Evolutionary conservation across 2,329 filamentous ascomycete genomes (phyloP), one percentile per base, ranked within the genome.

Genomic region (Aspergillus sojae): DNA sequence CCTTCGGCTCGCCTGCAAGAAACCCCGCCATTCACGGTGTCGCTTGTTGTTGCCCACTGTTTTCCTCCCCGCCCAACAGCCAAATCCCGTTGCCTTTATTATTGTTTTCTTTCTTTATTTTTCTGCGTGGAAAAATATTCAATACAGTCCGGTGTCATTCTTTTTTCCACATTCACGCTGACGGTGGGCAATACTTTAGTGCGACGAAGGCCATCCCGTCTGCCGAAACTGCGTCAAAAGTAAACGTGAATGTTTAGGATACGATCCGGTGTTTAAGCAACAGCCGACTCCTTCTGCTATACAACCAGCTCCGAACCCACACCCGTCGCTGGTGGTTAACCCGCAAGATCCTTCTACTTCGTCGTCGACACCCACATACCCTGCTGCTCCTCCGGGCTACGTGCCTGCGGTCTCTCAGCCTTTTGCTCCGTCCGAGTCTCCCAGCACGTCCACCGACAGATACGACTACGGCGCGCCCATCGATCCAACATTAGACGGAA

Each of bases 131-230:
- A 21, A 48, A 61, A 56, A 66, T 64, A 64, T 62, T 63, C 63
- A 55, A 72, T 70, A 55, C 65, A 65, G 69, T 55, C 58, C 46
- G 19, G 34, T 12, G 7, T 68, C 45, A 26, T 12, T 30, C 64
- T 70, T 62, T 59, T 39, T 62, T 55, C 56, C 28, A 23, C 57
- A 53, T 39, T 45, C 52, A 28, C 23, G 54, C 62, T 68, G 34
- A 66, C 56, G 32, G 16, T 26, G 23, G 16, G 48, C 28, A 32
- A n/a, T 52, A 52, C 26, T 41, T 54, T 77, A 97, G 95, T 99
- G 95, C 82, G 95, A 98, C 86, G 95, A 99, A 84, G 89, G 88
- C 65, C 93, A 97, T 79, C 95, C 95, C 26, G 89, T 90, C 64
- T 99, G 95, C 84, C 81, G 86, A 71, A 90, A 90, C 74, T 90